Evolutionary conservation across 495 filamentous ascomycete species (phyloP).

Genomic region (Chaetomium fimeti): DNA sequence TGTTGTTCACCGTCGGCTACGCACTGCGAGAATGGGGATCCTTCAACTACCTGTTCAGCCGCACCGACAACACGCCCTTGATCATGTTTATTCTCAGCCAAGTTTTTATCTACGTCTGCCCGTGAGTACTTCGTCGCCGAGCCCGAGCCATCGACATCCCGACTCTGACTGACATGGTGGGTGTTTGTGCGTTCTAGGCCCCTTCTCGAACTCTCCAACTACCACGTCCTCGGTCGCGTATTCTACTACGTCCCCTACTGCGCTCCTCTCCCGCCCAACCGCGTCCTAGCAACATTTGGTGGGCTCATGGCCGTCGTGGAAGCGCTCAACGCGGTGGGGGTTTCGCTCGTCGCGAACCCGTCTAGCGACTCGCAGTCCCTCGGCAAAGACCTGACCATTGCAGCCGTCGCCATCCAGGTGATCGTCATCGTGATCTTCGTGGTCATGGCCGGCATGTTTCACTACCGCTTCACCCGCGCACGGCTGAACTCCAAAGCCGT

Average conservation of each 20-base stretch:
- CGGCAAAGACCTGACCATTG: conserved; percentile 32
- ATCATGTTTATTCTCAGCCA: conserved; percentile 34
- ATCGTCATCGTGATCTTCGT: conserved; percentile 32
- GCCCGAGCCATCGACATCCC: too few relatives aligned
- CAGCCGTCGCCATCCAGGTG: conserved; percentile 36
- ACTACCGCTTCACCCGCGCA: conserved; percentile 28
- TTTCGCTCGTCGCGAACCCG: conserved; percentile 35
- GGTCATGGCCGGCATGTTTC: conserved; percentile 36
- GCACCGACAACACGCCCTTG: conserved; percentile 16
- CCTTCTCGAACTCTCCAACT: conserved; percentile 43
- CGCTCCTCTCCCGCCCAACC: conserved; percentile 32
- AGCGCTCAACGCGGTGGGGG: conserved; percentile 35
- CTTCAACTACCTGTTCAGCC: conserved; percentile 35
- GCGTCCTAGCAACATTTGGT: conserved; percentile 36
- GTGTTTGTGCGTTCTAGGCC: conserved; percentile 28
- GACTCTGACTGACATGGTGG: too few relatives aligned
- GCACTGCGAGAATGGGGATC: conserved; percentile 35
- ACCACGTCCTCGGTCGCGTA: conserved; percentile 41
- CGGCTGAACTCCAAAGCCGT: conserved; percentile 19
- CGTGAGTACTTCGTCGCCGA: conserved; percentile 31
- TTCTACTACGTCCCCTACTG: conserved; percentile 39
- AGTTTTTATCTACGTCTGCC: conserved; percentile 37
- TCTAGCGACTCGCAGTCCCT: conserved; percentile 19
- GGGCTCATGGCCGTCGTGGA: conserved; percentile 35
- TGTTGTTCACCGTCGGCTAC: conserved; percentile 35